Evolutionary conservation across 208 protist species (phyloP), one percentile per base, ranked within the genome.

Genomic region (Wallacemonas sp.): DNA sequence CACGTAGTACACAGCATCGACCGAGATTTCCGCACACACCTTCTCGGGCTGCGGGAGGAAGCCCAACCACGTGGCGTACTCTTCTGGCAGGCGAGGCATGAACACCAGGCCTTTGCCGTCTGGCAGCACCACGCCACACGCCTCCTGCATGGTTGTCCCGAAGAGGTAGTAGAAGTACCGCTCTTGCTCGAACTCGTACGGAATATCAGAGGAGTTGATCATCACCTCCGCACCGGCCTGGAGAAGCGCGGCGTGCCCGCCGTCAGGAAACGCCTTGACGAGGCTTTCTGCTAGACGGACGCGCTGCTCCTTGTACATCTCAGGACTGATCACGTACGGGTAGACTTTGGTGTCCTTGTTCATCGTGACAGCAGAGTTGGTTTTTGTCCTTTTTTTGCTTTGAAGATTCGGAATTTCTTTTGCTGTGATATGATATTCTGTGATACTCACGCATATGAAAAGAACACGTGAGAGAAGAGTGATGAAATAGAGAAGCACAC

Each of bases 151-250:
- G 34, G 89, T 80, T 17, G 74, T 79, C 26, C 96, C 96, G 66
- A 97, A 97, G 11, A 98, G 74, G 67, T 96, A 98, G 68, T 90
- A 81, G 70, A 96, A 98, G 79, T 98, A 97, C 76, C 88, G 96
- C 61, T 98, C 96, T 71, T 98, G 96, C 66, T 90, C 82, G 62
- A 96, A 96, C 24, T 91, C 75, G 68, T 94, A 94, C 63, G 82
- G 91, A 30, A 78, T 79, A 75, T 97, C 93, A 0, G 90, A 93
- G 19, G 85, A 92, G 81, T 95, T 91, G 55, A 97, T 82, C 8
- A 88, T 88, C 0, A 95, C 86, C 72, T 97, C 89, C 2, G 77
- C 76, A 22, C 70, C 79, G 5, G 81, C 92, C 77, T 90, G 80
- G 59, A 97, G 72, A 33, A 97, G 62, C 4, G 88, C 87, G 0